Base-by-base conservation (phyloP, 2,329 filamentous ascomycete species). In the Penicillium freii region DNA sequence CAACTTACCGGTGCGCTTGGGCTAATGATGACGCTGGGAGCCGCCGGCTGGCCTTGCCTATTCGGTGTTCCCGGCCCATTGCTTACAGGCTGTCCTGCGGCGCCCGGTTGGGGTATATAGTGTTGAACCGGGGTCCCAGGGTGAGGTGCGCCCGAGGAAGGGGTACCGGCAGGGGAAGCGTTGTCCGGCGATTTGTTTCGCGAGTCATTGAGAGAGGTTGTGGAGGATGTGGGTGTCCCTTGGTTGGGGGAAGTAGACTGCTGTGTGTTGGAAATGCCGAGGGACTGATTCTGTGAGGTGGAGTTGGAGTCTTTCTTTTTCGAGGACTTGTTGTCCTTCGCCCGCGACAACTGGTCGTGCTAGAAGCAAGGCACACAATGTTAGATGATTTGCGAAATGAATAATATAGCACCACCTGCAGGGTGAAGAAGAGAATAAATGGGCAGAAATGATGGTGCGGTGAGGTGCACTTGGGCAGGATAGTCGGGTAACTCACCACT, bases 1-100 rank as follows among this genome's bases (percentile, higher is more conserved):
- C 62, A 64, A 79, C 89, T 81, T 83, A 94, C 91, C 66, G 92
- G 92, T 75, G 91, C 90, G 71, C 93, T 97, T 53, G 92, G 92
- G 76, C 92, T 97, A 75, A 97, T 94, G 66, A 97, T 86, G 59
- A 97, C 92, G 69, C 91, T 95, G 23, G 93, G 93, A 44, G 91
- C 88, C 58, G 91, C 81, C 59, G 81, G 78, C 62, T 79, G 78
- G 56, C 84, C 84, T 66, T 84, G 81, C 70, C 89, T 83, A 67
- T 81, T 83, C 34, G 88, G 84, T 39, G 87, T 89, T 62, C 79
- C 83, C 40, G 75, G 73, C 66, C 84, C 82, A 75, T 82, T 83
- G 62, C 78, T 75, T 59, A 67, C 60, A 57, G 70, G 65, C 60
- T 75, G 71, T 56, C 68, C 68, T 55, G 64, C 63, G 21, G 69